Evolutionary conservation across 805 yeast species (phyloP).

Genomic region (Candida jianshihensis): DNA sequence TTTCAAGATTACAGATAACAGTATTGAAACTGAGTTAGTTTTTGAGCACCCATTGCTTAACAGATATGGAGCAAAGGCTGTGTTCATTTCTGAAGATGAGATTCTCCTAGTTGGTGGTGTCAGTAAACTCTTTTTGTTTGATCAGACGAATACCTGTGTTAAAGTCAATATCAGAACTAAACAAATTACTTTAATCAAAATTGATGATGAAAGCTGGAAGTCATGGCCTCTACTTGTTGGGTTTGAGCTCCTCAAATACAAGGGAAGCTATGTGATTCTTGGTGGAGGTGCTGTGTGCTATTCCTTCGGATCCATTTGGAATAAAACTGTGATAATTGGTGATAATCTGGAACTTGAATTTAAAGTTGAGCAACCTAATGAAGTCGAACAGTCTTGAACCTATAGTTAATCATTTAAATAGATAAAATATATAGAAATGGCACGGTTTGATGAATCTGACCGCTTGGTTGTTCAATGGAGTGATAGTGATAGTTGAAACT

Average conservation of each 20-base stretch:
- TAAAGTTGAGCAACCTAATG: background rate
- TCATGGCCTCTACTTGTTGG: slow-evolving; percentile 47
- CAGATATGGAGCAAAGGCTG: slow-evolving; percentile 44
- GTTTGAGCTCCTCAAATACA: slow-evolving; percentile 30
- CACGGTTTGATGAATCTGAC: too few species aligned
- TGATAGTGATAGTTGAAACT: too few species aligned
- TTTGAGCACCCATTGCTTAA: slow-evolving; percentile 27
- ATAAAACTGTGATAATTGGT: slow-evolving; percentile 16
- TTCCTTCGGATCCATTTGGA: slow-evolving; percentile 64
- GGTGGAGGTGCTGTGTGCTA: slow-evolving; percentile 83
- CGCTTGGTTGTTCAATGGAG: too few species aligned
- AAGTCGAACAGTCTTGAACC: background rate
- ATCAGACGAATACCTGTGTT: slow-evolving; percentile 30
- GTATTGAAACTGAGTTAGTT: slow-evolving; percentile 16
- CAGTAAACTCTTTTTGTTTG: slow-evolving; percentile 30
- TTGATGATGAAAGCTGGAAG: slow-evolving; percentile 33
- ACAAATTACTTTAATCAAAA: slow-evolving; percentile 18
- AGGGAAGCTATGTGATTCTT: slow-evolving; percentile 21
- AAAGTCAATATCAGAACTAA: slow-evolving; percentile 22
- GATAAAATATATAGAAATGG: too few species aligned
- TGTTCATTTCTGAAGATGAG: slow-evolving; percentile 24
- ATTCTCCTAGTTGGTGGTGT: slow-evolving; percentile 55
- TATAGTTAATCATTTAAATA: background rate
- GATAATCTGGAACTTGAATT: slow-evolving; percentile 1
- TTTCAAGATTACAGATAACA: slow-evolving; percentile 23